Evolutionary conservation across 2,329 filamentous ascomycete genomes (phyloP), one percentile per base, ranked within the genome.

Genomic region (Sporothrix phasma): DNA sequence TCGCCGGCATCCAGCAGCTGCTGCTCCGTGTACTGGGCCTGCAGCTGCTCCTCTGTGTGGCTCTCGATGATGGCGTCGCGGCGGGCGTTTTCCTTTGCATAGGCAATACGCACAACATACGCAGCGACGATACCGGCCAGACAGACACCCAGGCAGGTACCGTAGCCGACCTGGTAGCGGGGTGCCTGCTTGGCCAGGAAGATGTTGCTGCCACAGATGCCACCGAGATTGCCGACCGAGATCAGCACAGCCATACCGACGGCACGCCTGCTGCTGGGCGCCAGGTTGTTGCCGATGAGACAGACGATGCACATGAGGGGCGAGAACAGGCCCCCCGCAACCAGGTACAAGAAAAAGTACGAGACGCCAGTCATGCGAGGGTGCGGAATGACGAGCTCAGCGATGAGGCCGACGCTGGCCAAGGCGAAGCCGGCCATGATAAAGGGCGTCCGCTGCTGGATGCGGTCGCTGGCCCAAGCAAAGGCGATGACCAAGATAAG

Each of bases 231-330:
- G 0, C 85, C 85, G 13, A 84, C 69, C 0, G 82, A 82, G 58
- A 88, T 86, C 46, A 86, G 83, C 13, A 88, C 74, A 0, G 84
- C 86, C 81, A 88, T 88, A 1, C 84, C 85, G 0, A 80, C 81
- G 10, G 64, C 53, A 58, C 79, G 76, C 72, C 81, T 81, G 64
- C 78, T 71, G 24, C 75, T 77, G n/a, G 77, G 78, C 17, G 77
- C 77, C 49, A 82, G 79, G 67, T 81, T 82, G 70, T 79, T 80
- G 37, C 76, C 76, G 58, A 81, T 79, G 79, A 79, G 81, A 2
- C 79, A 77, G 61, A 81, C 75, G 22, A 76, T 74, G 22, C 77
- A 73, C 2, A 78, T 77, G 10, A 81, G 77, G 66, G 79, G 77
- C n/a, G 78, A 77, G 70, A 82, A 81, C 64, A 80, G 77, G 22